Evolutionary conservation across 768 basidiomycete genomes (phyloP), one percentile per base, ranked within the genome.

Genomic region (Fomitopsis pulvina): DNA sequence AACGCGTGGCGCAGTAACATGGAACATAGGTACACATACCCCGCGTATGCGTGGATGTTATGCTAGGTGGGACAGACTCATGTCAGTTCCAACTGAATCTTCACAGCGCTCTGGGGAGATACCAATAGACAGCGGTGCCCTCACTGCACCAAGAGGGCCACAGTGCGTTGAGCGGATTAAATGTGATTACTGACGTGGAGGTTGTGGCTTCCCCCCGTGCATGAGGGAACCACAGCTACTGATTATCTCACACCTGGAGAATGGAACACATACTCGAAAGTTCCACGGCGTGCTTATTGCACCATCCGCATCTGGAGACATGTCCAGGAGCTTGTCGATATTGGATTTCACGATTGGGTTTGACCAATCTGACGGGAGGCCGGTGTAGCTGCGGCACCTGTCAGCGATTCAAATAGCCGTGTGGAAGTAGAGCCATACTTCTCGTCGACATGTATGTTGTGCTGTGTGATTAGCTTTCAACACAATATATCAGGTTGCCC

Each of bases 401-500:
- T 42, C 16, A 37, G n/a, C 10, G 44, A 20, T 37, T 44, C 10
- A 6, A 18, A 21, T 5, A 46, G 30, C 8, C 10, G 20, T 18
- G 26, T 7, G 5, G 30, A 34, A 7, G 2, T 44, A 25, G 21
- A 37, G 34, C 29, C 34, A 24, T 27, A 46, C 45, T 46, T 46
- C 20, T 46, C 45, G 30, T 46, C 45, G 10, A 46, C 45, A 24
- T 46, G 45, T 4, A 46, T 46, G 24, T 46, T 46, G 45, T 37
- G 45, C 45, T 46, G 24, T 14, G 20, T 8, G 29, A 18, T 6
- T 21, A 22, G 41, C 20, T 42, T 6, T 41, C 5, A 42, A 10
- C 9, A 42, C 16, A 12, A n/a, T n/a, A n/a, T n/a, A n/a, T n/a
- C n/a, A 41, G 41, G 25, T 9, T n/a, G 9, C 12, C 4, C 20